Conservation (phyloP, 805 yeast genomes). For the Candida xyloterini region DNA sequence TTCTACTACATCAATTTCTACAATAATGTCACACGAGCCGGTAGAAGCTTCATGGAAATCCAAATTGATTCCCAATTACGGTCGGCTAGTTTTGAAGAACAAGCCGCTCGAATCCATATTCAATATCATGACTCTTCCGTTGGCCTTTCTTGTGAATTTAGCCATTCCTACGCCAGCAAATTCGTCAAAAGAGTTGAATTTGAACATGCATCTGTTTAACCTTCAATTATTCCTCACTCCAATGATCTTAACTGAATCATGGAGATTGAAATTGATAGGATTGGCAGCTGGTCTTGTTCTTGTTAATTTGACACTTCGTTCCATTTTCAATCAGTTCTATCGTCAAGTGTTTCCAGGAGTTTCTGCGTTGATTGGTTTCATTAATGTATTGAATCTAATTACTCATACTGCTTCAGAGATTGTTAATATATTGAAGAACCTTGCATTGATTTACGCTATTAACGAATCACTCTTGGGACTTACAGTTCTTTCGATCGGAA, state of each 20-base stretch:
- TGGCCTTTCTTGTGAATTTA: conserved; percentile 23
- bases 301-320: conserved; percentile 2
- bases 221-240: conserved; percentile 30
- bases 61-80: conserved; percentile 17
- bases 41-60: conserved; percentile 8
- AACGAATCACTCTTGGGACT: conserved; percentile 49
- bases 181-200: conserved; percentile 17
- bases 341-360: conserved; percentile 19
- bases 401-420: conserved; percentile 31
- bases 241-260: conserved; percentile 6
- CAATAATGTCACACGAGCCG: conserved; percentile 13
- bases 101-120: conserved; percentile 25
- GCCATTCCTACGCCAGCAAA: conserved; percentile 30
- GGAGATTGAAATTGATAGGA: neutral
- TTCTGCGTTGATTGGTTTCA: conserved; percentile 30
- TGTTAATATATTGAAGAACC: conserved; percentile 37
- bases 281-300: conserved; percentile 1
- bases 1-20: conserved; percentile 13
- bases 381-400: conserved; percentile 28
- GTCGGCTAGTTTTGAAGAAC: conserved; percentile 3
- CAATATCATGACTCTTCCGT: conserved; percentile 26
- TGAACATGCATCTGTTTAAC: conserved; percentile 25
- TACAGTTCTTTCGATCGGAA: conserved; percentile 46
- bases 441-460: conserved; percentile 42
- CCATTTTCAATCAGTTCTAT: conserved; percentile 6